Evolutionary conservation across 1,284 basidiomycete genomes (phyloP).

Genomic region (Apiotrichum gracile): DNA sequence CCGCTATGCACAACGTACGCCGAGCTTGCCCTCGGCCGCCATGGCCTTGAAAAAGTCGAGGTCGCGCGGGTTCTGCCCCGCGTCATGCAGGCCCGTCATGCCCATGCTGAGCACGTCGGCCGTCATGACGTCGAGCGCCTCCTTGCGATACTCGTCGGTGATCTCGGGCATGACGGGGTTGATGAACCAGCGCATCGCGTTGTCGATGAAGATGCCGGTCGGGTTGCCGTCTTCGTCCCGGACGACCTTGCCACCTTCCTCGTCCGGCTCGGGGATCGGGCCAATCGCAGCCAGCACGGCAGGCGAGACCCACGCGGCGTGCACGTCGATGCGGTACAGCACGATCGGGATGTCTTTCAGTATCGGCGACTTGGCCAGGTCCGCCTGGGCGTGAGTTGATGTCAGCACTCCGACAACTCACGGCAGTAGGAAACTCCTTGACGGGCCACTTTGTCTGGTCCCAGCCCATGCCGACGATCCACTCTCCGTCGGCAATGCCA

Average conservation of each 20-base stretch:
- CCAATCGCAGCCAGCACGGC: constrained; percentile 59
- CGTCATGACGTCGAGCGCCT: constrained; percentile 61
- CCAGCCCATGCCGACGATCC: constrained; percentile 87
- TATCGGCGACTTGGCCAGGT: constrained; percentile 59
- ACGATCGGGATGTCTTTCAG: constrained; percentile 63
- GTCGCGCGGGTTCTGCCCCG: constrained; percentile 54
- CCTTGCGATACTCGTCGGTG: constrained; percentile 56
- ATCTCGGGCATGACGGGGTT: constrained; percentile 55
- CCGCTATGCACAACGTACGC: constrained; percentile 50
- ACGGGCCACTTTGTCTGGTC: constrained; percentile 68
- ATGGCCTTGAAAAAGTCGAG: constrained; percentile 66
- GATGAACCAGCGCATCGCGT: constrained; percentile 39
- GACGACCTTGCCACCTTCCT: constrained; percentile 71
- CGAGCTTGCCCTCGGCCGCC: constrained; percentile 58
- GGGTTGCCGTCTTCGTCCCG: constrained; percentile 60
- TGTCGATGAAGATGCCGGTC: constrained; percentile 57
- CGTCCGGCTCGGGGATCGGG: constrained; percentile 51
- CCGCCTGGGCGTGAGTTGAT: constrained; percentile 49
- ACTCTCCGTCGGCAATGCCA: constrained; percentile 56
- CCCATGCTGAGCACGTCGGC: constrained; percentile 66
- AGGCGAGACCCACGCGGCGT: constrained; percentile 75
- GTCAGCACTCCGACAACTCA: constrained; percentile 43
- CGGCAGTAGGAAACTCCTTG: constrained; percentile 69
- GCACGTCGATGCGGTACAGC: constrained; percentile 69
- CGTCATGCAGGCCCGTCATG: constrained; percentile 78